Percentiles rank a stretch among this genome's conserved stretches.
These are phyloP conservation scores for Pleurotus pulmonarius DNA, from an alignment of 768 basidiomycete species.

Conservation along the genomic window DNA sequence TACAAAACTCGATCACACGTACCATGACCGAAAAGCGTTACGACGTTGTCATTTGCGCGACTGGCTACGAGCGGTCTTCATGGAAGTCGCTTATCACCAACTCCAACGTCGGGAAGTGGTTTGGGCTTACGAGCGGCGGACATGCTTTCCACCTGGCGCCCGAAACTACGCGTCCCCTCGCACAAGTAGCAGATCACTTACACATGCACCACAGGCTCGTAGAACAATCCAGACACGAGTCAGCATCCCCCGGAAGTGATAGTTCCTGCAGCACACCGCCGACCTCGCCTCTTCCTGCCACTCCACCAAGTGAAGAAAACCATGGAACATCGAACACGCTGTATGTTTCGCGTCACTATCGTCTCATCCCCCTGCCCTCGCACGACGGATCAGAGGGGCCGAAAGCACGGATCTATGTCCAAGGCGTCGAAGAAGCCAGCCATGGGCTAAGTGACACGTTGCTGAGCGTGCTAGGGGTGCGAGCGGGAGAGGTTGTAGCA, in stretches of 20 bases:
- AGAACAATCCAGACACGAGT: constrained; percentile 1
- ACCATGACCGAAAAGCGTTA: constrained; percentile 29
- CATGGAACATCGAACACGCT: constrained; percentile 16
- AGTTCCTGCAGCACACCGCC: constrained; percentile 20
- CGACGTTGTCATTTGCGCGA: constrained; percentile 48
- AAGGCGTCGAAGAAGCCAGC: constrained; percentile 35
- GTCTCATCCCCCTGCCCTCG: constrained; percentile 27
- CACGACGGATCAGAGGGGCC: constrained; percentile 3
- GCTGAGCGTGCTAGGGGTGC: constrained; percentile 38
- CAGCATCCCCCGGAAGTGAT: constrained; percentile 14
- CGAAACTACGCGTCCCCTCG: not conserved
- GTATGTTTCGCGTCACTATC: constrained; percentile 39
- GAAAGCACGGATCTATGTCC: constrained; percentile 28
- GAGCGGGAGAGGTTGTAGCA: constrained; percentile 42
- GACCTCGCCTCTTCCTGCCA: constrained; percentile 19
- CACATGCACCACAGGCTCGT: constrained; percentile 10
- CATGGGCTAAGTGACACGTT: constrained; percentile 42
- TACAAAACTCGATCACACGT: constrained; percentile 34
- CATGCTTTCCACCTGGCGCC: constrained; percentile 23
- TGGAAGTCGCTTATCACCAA: constrained; percentile 40
- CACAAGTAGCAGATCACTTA: constrained; percentile 10
- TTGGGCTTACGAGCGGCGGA: constrained; percentile 25
- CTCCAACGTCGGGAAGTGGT: constrained; percentile 34
- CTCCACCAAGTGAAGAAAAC: constrained; percentile 11
- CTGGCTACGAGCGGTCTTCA: constrained; percentile 47